phyloP scores from a whole-genome alignment of 164 flowering plant species.

The Stephania japonica region DNA sequence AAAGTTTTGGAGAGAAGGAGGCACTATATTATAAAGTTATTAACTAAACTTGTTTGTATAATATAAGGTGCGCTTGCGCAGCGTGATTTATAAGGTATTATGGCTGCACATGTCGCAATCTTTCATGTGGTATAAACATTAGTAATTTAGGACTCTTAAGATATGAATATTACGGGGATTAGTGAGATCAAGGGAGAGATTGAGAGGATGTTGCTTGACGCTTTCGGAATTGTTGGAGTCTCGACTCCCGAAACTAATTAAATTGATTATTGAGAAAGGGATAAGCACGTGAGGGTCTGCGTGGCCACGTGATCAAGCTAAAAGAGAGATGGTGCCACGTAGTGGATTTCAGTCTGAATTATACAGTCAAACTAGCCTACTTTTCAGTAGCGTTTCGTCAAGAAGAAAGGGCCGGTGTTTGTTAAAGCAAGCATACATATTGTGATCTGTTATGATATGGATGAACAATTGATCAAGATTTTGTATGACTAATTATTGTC shows the following conservation, averaged over 20 bases:
- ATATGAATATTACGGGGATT: neutral
- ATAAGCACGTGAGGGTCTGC: neutral
- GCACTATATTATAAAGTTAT: too few species aligned
- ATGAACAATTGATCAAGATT: too few species aligned
- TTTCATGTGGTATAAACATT: neutral
- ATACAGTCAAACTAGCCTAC: too few species aligned
- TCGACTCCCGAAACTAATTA: neutral
- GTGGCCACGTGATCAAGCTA: conserved; percentile 3
- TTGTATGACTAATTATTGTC: too few species aligned
- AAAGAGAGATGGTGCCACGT: neutral
- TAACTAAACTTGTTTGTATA: too few species aligned
- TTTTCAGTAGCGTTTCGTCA: too few species aligned
- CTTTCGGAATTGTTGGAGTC: conserved; percentile 10
- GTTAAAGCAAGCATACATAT: too few species aligned
- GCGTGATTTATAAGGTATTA: neutral
- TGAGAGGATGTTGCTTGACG: conserved; percentile 13
- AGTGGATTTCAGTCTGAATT: too few species aligned
- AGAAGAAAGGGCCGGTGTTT: too few species aligned
- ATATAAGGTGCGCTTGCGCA: neutral
- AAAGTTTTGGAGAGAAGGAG: too few species aligned
- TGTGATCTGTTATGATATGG: too few species aligned
- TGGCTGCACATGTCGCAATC: neutral
- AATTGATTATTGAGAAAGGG: neutral
- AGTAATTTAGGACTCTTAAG: neutral
- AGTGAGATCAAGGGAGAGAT: neutral